Base-by-base conservation (phyloP, 2,329 filamentous ascomycete genomes). In the Colletotrichum tamarilloi region DNA sequence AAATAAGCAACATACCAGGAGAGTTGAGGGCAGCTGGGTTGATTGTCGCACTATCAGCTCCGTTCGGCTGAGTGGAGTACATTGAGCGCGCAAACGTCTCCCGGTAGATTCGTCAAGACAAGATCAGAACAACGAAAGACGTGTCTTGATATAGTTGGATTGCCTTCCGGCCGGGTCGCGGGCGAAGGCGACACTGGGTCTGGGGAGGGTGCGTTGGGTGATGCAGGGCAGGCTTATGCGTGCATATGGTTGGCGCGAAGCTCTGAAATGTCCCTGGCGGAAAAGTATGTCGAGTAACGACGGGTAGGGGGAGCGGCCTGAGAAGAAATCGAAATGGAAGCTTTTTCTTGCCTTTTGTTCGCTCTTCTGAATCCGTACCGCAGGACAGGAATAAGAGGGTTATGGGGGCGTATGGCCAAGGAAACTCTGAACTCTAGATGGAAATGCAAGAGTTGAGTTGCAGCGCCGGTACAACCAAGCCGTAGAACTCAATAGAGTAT, bases 21-120 rank as follows among this genome's bases (percentile, higher is more conserved):
- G 92, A 92, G 86, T 93, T 95, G 86, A 97, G 89, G 76, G 93
- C 94, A 80, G 94, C 94, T 82, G 95, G 95, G 88, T 97, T 94
- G 88, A 97, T 97, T 81, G 95, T 97, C 82, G 93, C 94, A 87
- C 93, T 93, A 83, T 94, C 93, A 89, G 93, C 93, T 85, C 91
- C 91, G 87, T 92, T 92, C 84, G 92, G 89, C 84, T 90, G 88
- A 83, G 88, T 86, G 82, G 89, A 87, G 87, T 89, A 89, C 87
- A 89, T 87, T 63, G 72, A 69, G 65, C 68, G 72, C 68, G 63
- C 67, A 80, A 79, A 80, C 79, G 78, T 78, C 79, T 78, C 78
- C 77, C 79, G 76, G 79, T 78, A 80, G 78, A 77, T 77, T 80
- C 78, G 78, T 81, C 75, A 81, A 79, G 79, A 82, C 75, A 81